Percentiles rank a stretch among this genome's conserved stretches.
Evolutionary conservation across 805 yeast species (phyloP).

Genomic region (Clavispora phyllophila): DNA sequence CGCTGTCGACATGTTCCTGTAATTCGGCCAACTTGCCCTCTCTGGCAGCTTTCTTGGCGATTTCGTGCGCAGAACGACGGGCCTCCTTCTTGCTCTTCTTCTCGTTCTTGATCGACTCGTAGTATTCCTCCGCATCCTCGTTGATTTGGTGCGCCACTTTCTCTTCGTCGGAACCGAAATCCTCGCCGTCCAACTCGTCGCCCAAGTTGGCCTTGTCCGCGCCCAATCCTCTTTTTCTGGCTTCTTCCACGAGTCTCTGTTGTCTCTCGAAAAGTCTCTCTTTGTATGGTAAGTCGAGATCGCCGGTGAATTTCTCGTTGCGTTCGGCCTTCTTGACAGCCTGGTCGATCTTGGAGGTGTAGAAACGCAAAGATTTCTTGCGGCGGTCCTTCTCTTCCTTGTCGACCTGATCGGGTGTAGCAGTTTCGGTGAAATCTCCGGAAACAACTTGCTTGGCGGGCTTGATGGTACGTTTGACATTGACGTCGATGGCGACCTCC

Average conservation of each 20-base stretch:
- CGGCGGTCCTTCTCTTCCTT: constrained; percentile 78
- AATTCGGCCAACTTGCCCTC: constrained; percentile 79
- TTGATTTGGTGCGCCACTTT: constrained; percentile 37
- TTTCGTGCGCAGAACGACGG: constrained; percentile 59
- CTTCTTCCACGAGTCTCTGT: constrained; percentile 81
- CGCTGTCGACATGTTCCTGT: constrained; percentile 59
- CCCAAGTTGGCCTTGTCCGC: constrained; percentile 46
- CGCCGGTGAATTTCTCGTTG: constrained; percentile 63
- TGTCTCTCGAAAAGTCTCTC: constrained; percentile 89
- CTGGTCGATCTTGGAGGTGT: constrained; percentile 94
- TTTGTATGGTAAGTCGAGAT: constrained; percentile 83
- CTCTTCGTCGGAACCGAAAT: constrained; percentile 46
- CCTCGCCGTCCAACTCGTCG: constrained; percentile 52
- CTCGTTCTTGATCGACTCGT: constrained; percentile 46
- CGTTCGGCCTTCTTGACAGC: constrained; percentile 53
- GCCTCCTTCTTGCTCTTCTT: constrained; percentile 46
- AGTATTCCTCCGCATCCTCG: constrained; percentile 49
- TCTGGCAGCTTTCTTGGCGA: constrained; percentile 73
- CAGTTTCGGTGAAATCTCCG: constrained; percentile 65
- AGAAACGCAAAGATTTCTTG: constrained; percentile 82
- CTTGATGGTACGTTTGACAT: constrained; percentile 49
- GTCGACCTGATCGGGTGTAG: constrained; percentile 70
- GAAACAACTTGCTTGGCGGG: constrained; percentile 9
- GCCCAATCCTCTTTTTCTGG: constrained; percentile 69
- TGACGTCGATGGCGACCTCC: constrained; percentile 43